Evolutionary conservation across 164 flowering plant genomes (phyloP).

Genomic region (Kingdonia uniflora): DNA sequence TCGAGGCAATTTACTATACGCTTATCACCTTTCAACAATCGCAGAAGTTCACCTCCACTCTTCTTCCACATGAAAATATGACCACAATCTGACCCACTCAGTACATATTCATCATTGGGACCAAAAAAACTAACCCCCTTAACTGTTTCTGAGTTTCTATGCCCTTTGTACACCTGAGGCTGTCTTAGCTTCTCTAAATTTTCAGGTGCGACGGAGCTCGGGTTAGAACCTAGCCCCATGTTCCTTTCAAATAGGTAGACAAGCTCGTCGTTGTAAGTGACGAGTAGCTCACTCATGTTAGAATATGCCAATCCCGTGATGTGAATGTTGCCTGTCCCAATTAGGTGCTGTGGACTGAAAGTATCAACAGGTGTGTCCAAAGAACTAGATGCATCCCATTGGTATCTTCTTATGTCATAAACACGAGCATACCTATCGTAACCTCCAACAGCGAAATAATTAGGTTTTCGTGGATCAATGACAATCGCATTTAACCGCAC

Average conservation of each 20-base stretch:
- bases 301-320: constrained; percentile 70
- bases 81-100: constrained; percentile 83
- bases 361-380: constrained; percentile 29
- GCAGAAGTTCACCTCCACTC: constrained; percentile 44
- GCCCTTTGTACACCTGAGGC: constrained; percentile 50
- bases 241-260: constrained; percentile 53
- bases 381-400: constrained; percentile 25
- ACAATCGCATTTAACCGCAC: constrained; percentile 45
- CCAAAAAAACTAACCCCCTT: constrained; percentile 76
- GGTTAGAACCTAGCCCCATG: constrained; percentile 51
- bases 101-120: constrained; percentile 51
- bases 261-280: constrained; percentile 67
- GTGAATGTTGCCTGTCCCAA: constrained; percentile 26
- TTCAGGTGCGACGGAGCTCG: constrained; percentile 22
- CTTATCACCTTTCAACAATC: constrained; percentile 43
- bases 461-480: constrained; percentile 63
- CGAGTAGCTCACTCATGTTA: constrained; percentile 48
- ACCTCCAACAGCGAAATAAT: constrained; percentile 55
- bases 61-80: constrained; percentile 68
- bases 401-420: constrained; percentile 54
- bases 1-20: constrained; percentile 56
- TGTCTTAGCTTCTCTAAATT: constrained; percentile 21
- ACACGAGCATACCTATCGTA: constrained; percentile 67
- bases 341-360: constrained; percentile 50
- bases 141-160: constrained; percentile 52